phyloP scores from a whole-genome alignment of 768 basidiomycete genomes.

The Tylopilus sp. region DNA sequence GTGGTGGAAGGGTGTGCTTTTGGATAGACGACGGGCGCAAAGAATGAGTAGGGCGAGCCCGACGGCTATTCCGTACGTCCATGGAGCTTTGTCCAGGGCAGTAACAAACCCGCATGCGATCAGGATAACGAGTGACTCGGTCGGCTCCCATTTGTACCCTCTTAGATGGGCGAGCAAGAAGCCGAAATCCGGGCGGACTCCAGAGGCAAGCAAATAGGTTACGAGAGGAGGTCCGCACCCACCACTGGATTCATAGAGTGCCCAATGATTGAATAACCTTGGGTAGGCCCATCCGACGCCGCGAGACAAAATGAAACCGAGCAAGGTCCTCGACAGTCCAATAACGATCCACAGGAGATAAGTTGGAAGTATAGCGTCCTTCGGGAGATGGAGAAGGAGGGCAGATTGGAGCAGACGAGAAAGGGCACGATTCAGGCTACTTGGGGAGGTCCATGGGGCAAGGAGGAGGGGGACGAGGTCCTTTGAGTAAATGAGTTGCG shows the following conservation, averaged over 20 bases:
- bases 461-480: conserved; percentile 32
- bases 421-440: conserved; percentile 15
- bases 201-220: conserved; percentile 18
- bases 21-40: neutral
- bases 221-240: conserved; percentile 37
- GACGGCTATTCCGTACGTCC: conserved; percentile 36
- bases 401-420: conserved; percentile 20
- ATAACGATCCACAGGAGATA: conserved; percentile 25
- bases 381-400: conserved; percentile 14
- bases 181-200: conserved; percentile 12
- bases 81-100: conserved; percentile 35
- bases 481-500: conserved; percentile 34
- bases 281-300: conserved; percentile 38
- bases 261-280: conserved; percentile 37
- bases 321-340: conserved; percentile 14
- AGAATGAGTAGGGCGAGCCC: conserved; percentile 19
- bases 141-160: conserved; percentile 14
- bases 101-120: conserved; percentile 9
- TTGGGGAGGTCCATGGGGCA: conserved; percentile 36
- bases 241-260: conserved; percentile 35
- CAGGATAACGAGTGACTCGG: conserved; percentile 12
- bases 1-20: neutral
- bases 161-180: conserved; percentile 2
- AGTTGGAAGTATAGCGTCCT: conserved; percentile 4
- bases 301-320: conserved; percentile 23